Percentiles rank a stretch among this genome's conserved stretches.
phyloP scores from a whole-genome alignment of 163 green algal genomes.

The Prototheca cutis region DNA sequence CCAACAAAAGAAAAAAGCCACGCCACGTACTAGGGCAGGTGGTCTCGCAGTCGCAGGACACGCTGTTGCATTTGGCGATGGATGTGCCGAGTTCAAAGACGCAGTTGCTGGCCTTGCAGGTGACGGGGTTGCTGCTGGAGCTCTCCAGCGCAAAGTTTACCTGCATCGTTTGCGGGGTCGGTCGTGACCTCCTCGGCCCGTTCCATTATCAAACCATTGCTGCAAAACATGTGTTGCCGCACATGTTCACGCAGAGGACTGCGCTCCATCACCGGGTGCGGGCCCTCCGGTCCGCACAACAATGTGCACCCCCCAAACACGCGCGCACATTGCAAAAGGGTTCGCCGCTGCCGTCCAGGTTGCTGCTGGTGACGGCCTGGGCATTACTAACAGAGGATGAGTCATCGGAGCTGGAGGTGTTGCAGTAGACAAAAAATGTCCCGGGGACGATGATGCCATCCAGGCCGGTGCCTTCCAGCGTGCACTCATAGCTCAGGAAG shows the following conservation, averaged over 20 bases:
- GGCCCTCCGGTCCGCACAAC: no score
- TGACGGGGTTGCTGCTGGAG: slow-evolving; percentile 25
- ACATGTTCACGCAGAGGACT: no score
- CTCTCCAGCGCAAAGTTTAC: slow-evolving; percentile 20
- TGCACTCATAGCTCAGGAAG: slow-evolving; percentile 23
- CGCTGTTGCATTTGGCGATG: slow-evolving; percentile 15
- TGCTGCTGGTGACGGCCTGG: not conserved
- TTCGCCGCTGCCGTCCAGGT: not conserved
- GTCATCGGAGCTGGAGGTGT: slow-evolving; percentile 20
- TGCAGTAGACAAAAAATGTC: slow-evolving; percentile 33
- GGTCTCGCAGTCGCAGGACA: slow-evolving; percentile 20
- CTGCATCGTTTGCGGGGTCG: no score
- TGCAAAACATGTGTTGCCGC: no score
- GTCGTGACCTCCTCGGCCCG: no score
- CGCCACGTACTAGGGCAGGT: slow-evolving; percentile 4
- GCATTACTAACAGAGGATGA: not conserved
- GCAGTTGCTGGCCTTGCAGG: slow-evolving; percentile 26
- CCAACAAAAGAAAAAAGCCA: not conserved
- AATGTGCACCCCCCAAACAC: no score
- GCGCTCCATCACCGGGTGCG: no score
- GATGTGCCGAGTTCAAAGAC: slow-evolving; percentile 15
- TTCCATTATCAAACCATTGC: no score
- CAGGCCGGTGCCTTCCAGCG: slow-evolving; percentile 17
- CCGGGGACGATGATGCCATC: slow-evolving; percentile 15
- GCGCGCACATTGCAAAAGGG: slow-evolving; percentile 18